Evolutionary conservation across 208 protist genomes (phyloP).

Genomic region (Balamuthia mandrillaris): DNA sequence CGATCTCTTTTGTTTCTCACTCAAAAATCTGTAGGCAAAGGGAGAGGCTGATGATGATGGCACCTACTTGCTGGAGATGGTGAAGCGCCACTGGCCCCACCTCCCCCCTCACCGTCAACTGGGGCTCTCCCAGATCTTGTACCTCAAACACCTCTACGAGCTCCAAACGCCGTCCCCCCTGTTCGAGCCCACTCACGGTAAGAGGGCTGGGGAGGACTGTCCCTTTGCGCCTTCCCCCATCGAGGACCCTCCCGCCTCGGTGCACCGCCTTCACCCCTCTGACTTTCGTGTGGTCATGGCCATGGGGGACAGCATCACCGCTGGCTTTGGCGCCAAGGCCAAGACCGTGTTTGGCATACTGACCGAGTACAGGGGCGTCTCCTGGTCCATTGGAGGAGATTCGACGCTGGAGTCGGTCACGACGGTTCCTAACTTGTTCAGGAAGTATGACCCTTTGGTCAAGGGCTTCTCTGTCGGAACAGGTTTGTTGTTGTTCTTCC

Average conservation of each 20-base stretch:
- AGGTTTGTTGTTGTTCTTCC: too few species aligned
- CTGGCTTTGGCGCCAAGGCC: not conserved
- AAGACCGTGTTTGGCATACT: not conserved
- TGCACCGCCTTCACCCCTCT: too few species aligned
- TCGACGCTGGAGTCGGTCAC: not conserved
- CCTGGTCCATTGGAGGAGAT: conserved; percentile 15
- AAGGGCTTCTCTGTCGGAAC: not conserved
- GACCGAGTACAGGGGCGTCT: conserved; percentile 24
- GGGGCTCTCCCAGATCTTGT: not conserved
- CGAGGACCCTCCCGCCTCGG: too few species aligned
- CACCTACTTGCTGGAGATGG: not conserved
- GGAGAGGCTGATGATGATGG: too few species aligned
- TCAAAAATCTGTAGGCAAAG: too few species aligned
- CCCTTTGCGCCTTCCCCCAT: too few species aligned
- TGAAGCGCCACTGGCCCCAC: not conserved
- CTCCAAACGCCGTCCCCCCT: too few species aligned
- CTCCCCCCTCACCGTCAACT: not conserved
- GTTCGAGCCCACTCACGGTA: too few species aligned
- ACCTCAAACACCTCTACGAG: too few species aligned
- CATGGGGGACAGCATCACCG: not conserved
- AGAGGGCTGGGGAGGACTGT: too few species aligned
- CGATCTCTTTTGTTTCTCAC: too few species aligned
- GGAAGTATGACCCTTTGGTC: not conserved
- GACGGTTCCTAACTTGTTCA: not conserved
- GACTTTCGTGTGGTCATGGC: too few species aligned